These are phyloP conservation scores for Athelia psychrophila DNA, from an alignment of 1,284 basidiomycete species.

Conservation along the genomic window DNA sequence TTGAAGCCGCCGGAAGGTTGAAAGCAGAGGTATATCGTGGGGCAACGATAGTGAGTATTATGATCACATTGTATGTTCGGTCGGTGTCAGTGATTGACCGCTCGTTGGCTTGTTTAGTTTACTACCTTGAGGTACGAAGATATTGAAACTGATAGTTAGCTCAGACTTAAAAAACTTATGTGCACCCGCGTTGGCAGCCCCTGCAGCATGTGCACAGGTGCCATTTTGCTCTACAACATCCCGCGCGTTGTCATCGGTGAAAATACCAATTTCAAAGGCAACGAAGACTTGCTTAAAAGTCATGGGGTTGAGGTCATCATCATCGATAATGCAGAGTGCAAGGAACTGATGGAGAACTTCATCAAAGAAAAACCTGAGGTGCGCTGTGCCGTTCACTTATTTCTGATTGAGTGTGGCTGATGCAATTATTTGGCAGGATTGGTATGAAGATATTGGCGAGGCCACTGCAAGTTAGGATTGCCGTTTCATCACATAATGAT, in stretches of 20 bases:
- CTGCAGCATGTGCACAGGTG: conserved; percentile 62
- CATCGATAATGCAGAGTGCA: conserved; percentile 42
- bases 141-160: background rate
- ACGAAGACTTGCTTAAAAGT: conserved; percentile 45
- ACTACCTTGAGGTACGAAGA: background rate
- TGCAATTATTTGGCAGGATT: conserved; percentile 33
- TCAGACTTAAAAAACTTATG: background rate
- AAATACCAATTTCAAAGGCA: conserved; percentile 46
- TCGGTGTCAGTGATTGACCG: background rate
- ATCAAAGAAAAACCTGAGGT: conserved; percentile 51
- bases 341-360: conserved; percentile 44
- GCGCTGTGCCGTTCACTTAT: conserved; percentile 9
- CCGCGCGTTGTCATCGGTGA: conserved; percentile 62
- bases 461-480: background rate
- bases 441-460: conserved; percentile 59
- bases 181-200: conserved; percentile 26
- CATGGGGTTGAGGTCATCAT: conserved; percentile 54
- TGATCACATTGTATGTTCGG: too few relatives aligned
- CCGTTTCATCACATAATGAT: too few relatives aligned
- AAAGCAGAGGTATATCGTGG: background rate
- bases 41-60: background rate
- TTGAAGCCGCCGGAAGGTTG: background rate
- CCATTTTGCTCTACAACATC: conserved; percentile 57
- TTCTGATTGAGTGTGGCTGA: conserved; percentile 4
- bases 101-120: background rate